Base-by-base conservation (phyloP, 2,329 filamentous ascomycete genomes). In the Cladophialophora psammophila region DNA sequence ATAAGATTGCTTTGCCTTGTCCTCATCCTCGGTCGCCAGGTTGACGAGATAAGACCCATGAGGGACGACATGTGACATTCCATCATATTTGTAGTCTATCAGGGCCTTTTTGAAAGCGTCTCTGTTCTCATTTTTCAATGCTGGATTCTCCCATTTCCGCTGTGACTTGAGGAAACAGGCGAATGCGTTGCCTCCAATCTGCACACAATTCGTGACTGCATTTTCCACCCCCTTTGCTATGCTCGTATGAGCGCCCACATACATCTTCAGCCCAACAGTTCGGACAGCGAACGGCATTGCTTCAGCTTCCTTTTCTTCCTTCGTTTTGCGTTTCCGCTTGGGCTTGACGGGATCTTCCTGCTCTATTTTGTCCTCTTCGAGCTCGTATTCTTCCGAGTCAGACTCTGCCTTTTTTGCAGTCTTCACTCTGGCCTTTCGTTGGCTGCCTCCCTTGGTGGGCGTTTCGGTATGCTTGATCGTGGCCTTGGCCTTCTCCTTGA, bases 1-100 rank as follows among this genome's bases (percentile, higher is more conserved):
- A 76, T 96, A 97, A 0, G 94, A 94, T 81, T 98, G 93, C 60
- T 88, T 85, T 1, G 93, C 92, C 77, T 96, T 96, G 45, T 85
- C 85, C 32, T 86, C 78, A 75, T 98, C 94, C 4, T 88, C 85
- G 75, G 97, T 93, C 0, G 95, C 95, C 5, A 99, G 87, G 76
- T 99, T 99, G 75, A 99, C 93, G 7, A 99, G 90, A 78, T 99
- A 99, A 1, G 92, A 96, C 38, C 95, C 95, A 77, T 99, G 95
- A 0, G 95, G 95, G 1, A 99, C 88, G 74, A 93, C 87, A 79
- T 92, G 83, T 76, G 87, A 86, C 64, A 83, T 84, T 6, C 88
- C 86, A 74, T 92, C 88, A 78, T 94, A 97, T 58, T 82, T 81
- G 76, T 94, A 88, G 58, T 89, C 81, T 59, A 86, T 83, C 75